These are phyloP conservation scores for Angophora floribunda DNA, from an alignment of 345 rosid genomes.

Conservation along the genomic window DNA sequence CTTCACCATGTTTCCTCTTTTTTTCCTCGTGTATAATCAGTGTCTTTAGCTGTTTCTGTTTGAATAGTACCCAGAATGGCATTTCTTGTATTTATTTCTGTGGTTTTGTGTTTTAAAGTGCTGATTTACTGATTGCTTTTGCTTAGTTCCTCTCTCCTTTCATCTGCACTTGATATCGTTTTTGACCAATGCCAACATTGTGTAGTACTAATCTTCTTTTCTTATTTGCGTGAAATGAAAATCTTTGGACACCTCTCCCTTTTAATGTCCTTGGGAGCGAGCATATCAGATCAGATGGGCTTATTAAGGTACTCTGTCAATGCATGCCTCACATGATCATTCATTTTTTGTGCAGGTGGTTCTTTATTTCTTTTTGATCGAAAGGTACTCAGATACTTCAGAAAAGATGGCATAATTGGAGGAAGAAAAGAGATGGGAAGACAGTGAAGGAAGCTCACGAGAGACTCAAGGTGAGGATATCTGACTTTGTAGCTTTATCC, in stretches of 20 bases:
- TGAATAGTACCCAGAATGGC: not conserved
- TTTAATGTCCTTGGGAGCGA: not conserved
- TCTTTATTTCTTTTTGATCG: conserved; percentile 84
- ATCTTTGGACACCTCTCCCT: not conserved
- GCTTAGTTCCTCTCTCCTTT: not conserved
- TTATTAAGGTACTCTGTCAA: not conserved
- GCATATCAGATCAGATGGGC: not conserved
- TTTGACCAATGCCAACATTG: not conserved
- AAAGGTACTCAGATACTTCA: conserved; percentile 81
- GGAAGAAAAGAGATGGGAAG: conserved; percentile 92
- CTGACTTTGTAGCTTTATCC: not conserved
- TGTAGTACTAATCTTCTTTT: not conserved
- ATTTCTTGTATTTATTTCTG: not conserved
- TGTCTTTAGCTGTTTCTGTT: not conserved
- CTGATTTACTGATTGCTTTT: not conserved
- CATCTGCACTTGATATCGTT: not conserved
- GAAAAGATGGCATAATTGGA: conserved; percentile 96
- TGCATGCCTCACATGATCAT: not conserved
- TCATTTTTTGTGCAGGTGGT: conserved; percentile 53
- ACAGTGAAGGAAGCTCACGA: conserved; percentile 93
- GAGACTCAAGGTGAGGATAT: conserved; percentile 67
- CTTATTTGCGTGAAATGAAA: not conserved
- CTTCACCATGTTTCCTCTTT: not conserved
- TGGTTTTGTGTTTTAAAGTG: not conserved
- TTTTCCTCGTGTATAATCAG: not conserved